Evolutionary conservation across 2,329 filamentous ascomycete genomes (phyloP).

Genomic region (Sporothrix inflata): DNA sequence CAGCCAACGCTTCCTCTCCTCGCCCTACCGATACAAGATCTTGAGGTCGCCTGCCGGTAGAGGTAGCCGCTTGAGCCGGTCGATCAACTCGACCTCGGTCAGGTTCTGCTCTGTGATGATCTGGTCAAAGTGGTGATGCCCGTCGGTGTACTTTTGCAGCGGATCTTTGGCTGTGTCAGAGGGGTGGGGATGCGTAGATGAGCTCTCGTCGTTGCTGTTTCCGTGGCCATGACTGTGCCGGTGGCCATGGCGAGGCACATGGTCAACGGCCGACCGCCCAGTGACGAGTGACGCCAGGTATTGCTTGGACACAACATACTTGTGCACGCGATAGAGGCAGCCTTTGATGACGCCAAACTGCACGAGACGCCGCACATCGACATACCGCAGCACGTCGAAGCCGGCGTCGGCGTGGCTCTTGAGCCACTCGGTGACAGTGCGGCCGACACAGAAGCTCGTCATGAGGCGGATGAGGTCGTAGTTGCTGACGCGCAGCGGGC

Average conservation of each 20-base stretch:
- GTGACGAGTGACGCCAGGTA: slow-evolving; percentile 61
- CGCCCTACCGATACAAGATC: slow-evolving; percentile 54
- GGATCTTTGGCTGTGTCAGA: slow-evolving; percentile 47
- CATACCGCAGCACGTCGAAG: slow-evolving; percentile 68
- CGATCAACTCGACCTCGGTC: slow-evolving; percentile 70
- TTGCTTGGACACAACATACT: slow-evolving; percentile 76
- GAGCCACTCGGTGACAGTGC: slow-evolving; percentile 87
- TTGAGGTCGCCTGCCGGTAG: slow-evolving; percentile 57
- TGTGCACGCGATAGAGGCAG: slow-evolving; percentile 88
- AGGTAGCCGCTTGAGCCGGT: slow-evolving; percentile 63
- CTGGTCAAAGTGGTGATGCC: slow-evolving; percentile 77
- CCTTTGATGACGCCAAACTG: slow-evolving; percentile 97
- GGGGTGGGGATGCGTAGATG: background rate
- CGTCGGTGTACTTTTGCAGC: slow-evolving; percentile 71
- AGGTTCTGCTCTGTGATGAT: slow-evolving; percentile 77
- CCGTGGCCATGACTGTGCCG: background rate
- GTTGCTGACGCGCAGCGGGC: slow-evolving; percentile 51
- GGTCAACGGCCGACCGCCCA: slow-evolving; percentile 49
- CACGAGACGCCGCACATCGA: slow-evolving; percentile 89
- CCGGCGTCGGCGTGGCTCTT: slow-evolving; percentile 69
- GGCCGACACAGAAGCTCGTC: slow-evolving; percentile 78
- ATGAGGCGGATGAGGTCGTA: slow-evolving; percentile 80
- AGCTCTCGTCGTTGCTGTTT: slow-evolving; percentile 13
- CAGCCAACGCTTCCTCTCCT: background rate
- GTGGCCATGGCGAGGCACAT: slow-evolving; percentile 33